phyloP scores from a whole-genome alignment of 345 rosid species.

The Sonneratia alba region DNA sequence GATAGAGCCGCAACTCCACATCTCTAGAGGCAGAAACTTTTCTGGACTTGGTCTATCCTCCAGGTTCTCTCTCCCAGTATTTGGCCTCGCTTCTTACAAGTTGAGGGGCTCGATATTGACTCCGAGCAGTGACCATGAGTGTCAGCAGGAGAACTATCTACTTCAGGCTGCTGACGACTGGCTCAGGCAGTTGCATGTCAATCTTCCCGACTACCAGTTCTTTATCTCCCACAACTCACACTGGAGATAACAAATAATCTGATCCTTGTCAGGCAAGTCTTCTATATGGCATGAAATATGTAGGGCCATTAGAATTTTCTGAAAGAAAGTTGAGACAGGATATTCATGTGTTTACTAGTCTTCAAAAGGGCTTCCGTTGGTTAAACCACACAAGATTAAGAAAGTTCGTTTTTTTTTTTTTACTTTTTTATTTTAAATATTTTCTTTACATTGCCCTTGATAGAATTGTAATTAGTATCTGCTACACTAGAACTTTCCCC shows the following conservation, averaged over 20 bases:
- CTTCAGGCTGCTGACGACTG: conserved; percentile 39
- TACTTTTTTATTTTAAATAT: too few species aligned
- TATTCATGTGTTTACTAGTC: too few species aligned
- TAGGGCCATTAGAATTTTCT: too few species aligned
- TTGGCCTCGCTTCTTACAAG: conserved; percentile 74
- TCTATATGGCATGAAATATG: too few species aligned
- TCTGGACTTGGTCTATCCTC: conserved; percentile 24
- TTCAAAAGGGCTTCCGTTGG: too few species aligned
- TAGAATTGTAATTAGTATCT: too few species aligned
- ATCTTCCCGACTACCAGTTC: conserved; percentile 52
- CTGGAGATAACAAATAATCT: conserved; percentile 23
- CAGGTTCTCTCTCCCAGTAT: conserved; percentile 41
- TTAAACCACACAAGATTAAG: too few species aligned
- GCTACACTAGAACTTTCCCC: too few species aligned
- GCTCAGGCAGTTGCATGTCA: conserved; percentile 33
- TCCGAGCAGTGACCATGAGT: conserved; percentile 32
- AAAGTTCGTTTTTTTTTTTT: too few species aligned
- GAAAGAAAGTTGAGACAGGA: too few species aligned
- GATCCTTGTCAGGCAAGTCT: too few species aligned
- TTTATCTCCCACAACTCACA: conserved; percentile 33
- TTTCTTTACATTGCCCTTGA: too few species aligned
- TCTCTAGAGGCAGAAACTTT: conserved; percentile 20
- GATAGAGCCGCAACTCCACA: conserved; percentile 21
- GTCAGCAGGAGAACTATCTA: conserved; percentile 25
- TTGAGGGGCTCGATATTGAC: conserved; percentile 50